phyloP scores from a whole-genome alignment of 176 grass and related monocot species.

The Triticum turgidum region DNA sequence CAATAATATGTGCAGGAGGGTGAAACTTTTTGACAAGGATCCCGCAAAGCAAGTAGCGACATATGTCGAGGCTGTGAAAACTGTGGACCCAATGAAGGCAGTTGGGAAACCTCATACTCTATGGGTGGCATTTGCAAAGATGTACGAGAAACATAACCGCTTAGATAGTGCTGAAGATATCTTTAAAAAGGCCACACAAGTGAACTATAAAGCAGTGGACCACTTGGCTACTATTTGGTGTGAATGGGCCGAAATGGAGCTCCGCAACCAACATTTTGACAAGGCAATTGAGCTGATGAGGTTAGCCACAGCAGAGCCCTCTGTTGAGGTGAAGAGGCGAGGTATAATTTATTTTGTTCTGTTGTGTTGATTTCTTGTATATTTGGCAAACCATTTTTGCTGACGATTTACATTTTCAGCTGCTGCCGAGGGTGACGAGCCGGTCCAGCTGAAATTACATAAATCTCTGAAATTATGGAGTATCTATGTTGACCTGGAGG shows the following conservation, averaged over 20 bases:
- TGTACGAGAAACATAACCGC: constrained; percentile 82
- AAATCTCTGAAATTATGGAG: constrained; percentile 92
- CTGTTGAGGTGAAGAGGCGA: constrained; percentile 79
- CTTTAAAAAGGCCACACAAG: constrained; percentile 67
- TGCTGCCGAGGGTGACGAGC: constrained; percentile 73
- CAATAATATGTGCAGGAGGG: constrained; percentile 56
- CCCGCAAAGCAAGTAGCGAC: constrained; percentile 63
- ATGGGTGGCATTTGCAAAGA: constrained; percentile 76
- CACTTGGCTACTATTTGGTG: constrained; percentile 83
- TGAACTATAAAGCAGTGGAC: constrained; percentile 71
- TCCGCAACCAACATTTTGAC: constrained; percentile 63
- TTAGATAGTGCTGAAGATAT: constrained; percentile 79
- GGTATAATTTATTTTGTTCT: constrained; percentile 41
- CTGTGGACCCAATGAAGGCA: constrained; percentile 83
- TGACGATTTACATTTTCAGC: constrained; percentile 46
- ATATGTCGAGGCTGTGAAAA: constrained; percentile 88
- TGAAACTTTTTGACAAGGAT: constrained; percentile 81
- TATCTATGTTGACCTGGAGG: constrained; percentile 84
- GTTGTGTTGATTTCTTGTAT: constrained; percentile 10
- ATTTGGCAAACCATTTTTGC: constrained; percentile 8
- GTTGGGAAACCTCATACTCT: constrained; percentile 85
- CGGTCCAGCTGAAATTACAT: constrained; percentile 77
- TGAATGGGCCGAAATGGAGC: constrained; percentile 85
- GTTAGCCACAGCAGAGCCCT: constrained; percentile 73
- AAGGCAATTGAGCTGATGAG: constrained; percentile 80